These are phyloP conservation scores for Hyaloscypha variabilis DNA, from an alignment of 495 filamentous ascomycete genomes.

Conservation along the genomic window DNA sequence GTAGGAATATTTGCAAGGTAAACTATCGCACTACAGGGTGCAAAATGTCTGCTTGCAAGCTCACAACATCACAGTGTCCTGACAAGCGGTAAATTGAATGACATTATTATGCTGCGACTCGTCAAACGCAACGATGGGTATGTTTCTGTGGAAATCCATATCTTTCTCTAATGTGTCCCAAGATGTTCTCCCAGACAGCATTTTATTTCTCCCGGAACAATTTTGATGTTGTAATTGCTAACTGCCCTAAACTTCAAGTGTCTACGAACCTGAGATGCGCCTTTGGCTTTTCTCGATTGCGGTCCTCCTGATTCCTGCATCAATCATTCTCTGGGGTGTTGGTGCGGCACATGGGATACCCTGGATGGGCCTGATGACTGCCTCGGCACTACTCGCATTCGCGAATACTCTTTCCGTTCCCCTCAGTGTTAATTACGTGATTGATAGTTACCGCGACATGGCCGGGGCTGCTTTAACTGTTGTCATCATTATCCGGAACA, in stretches of 20 bases:
- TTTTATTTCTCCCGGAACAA: constrained; percentile 55
- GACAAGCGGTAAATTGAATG: too few species aligned
- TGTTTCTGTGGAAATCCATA: too few species aligned
- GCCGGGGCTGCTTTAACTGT: constrained; percentile 64
- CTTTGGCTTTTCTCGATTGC: constrained; percentile 63
- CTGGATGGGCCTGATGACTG: constrained; percentile 65
- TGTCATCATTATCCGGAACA: constrained; percentile 68
- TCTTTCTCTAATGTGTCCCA: too few species aligned
- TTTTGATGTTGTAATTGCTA: constrained; percentile 41
- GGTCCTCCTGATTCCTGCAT: constrained; percentile 55
- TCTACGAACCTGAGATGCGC: constrained; percentile 48
- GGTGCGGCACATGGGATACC: constrained; percentile 62
- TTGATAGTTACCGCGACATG: constrained; percentile 66
- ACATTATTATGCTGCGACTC: too few species aligned
- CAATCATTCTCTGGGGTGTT: constrained; percentile 69
- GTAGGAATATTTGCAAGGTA: too few species aligned
- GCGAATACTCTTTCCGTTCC: constrained; percentile 61
- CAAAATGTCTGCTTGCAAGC: too few species aligned
- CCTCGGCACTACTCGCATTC: constrained; percentile 61
- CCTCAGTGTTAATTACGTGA: constrained; percentile 61
- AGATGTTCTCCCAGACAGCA: constrained; percentile 44
- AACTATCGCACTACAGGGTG: too few species aligned
- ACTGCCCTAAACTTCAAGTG: too few species aligned
- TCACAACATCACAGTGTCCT: too few species aligned
- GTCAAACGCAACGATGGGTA: too few species aligned